Evolutionary conservation across 2,329 filamentous ascomycete species (phyloP).

Genomic region (Lachnellula cervina): DNA sequence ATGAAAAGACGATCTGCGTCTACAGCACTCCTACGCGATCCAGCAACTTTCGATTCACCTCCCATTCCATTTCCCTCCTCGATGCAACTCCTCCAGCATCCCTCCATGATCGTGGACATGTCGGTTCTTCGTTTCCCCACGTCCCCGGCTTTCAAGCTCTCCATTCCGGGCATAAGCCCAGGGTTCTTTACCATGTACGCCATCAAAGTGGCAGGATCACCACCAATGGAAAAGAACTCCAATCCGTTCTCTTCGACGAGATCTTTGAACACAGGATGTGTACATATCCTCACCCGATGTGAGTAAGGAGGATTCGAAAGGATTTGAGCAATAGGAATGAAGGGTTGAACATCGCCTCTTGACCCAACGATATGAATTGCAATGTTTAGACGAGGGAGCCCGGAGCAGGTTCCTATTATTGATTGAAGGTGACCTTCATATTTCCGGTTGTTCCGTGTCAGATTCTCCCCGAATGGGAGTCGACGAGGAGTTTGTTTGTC

Average conservation of each 20-base stretch:
- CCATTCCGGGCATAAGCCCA: constrained; percentile 74
- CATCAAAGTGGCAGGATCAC: constrained; percentile 54
- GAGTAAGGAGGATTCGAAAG: constrained; percentile 59
- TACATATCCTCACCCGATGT: constrained; percentile 72
- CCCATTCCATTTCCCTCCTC: constrained; percentile 62
- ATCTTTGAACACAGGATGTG: constrained; percentile 69
- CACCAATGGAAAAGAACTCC: constrained; percentile 76
- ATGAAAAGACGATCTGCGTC: constrained; percentile 51
- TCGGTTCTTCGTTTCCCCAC: constrained; percentile 66
- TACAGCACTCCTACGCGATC: not conserved
- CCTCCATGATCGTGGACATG: constrained; percentile 69
- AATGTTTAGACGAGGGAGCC: constrained; percentile 53
- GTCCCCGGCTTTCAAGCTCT: constrained; percentile 69
- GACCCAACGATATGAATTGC: constrained; percentile 81
- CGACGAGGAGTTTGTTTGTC: constrained; percentile 3
- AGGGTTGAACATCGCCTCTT: constrained; percentile 74
- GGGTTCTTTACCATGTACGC: constrained; percentile 83
- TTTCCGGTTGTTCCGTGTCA: constrained; percentile 17
- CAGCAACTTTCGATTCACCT: not conserved
- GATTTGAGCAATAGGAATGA: constrained; percentile 67
- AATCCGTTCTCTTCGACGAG: constrained; percentile 67
- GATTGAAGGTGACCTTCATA: constrained; percentile 11
- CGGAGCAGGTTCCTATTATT: constrained; percentile 13
- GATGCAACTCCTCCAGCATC: constrained; percentile 79
- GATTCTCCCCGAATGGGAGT: constrained; percentile 10